Evolutionary conservation across 106 monocot genomes (phyloP).

Genomic region (Dioscorea alata): DNA sequence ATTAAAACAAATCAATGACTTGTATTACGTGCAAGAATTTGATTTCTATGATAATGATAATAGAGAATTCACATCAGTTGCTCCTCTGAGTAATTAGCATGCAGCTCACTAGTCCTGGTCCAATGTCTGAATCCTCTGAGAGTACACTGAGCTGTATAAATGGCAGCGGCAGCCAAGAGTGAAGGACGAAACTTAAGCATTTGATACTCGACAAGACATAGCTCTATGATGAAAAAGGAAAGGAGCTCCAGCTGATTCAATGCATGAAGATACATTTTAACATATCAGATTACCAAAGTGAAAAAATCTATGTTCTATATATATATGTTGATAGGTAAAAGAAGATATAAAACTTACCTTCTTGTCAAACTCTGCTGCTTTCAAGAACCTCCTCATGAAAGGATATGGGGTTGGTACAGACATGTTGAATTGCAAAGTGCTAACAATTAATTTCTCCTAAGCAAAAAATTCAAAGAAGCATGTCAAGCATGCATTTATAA

Average conservation of each 20-base stretch:
- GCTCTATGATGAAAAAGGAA: constrained; percentile 59
- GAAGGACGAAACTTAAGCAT: constrained; percentile 87
- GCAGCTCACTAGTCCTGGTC: constrained; percentile 56
- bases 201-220: constrained; percentile 63
- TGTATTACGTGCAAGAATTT: neutral
- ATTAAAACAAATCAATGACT: neutral
- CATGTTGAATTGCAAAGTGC: constrained; percentile 55
- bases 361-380: constrained; percentile 38
- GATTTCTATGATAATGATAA: neutral
- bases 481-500: no score
- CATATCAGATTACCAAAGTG: no score
- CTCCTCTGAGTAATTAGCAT: constrained; percentile 59
- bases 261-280: neutral
- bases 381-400: constrained; percentile 54
- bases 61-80: constrained; percentile 59
- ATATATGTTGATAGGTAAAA: no score
- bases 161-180: constrained; percentile 74
- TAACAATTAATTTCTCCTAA: constrained; percentile 54
- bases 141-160: constrained; percentile 83
- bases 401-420: constrained; percentile 71
- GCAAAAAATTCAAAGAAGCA: no score
- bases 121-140: constrained; percentile 58
- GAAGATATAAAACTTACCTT: constrained; percentile 24
- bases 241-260: constrained; percentile 44
- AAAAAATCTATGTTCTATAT: no score